Evolutionary conservation across 495 filamentous ascomycete species (phyloP).

Genomic region (Aeminium ludgeri): DNA sequence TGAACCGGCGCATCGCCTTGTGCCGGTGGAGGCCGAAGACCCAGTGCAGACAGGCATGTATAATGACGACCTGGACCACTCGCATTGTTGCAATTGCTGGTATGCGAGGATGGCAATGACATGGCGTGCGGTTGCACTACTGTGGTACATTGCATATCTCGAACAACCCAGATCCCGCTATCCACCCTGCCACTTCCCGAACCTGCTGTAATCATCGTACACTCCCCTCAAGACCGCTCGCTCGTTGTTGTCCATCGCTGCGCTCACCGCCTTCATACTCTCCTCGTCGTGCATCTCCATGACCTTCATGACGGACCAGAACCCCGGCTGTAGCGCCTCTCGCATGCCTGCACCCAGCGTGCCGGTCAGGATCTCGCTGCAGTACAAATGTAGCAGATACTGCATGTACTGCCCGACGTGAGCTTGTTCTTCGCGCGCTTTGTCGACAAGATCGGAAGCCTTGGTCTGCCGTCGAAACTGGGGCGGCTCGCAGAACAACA

Average conservation of each 20-base stretch:
- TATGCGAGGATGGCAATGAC: too few species aligned
- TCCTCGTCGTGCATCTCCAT: constrained; percentile 52
- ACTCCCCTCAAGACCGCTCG: constrained; percentile 56
- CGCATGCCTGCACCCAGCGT: constrained; percentile 42
- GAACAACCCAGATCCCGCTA: background rate
- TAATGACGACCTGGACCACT: too few species aligned
- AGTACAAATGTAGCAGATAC: constrained; percentile 54
- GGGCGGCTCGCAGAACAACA: constrained; percentile 62
- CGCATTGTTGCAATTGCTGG: too few species aligned
- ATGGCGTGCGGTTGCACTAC: too few species aligned
- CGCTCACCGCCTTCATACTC: constrained; percentile 46
- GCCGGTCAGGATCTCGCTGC: constrained; percentile 44
- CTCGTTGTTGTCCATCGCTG: constrained; percentile 48
- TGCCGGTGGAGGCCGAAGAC: too few species aligned
- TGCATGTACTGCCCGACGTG: constrained; percentile 62
- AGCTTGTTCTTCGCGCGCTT: constrained; percentile 56
- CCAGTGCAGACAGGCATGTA: too few species aligned
- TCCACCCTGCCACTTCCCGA: constrained; percentile 12
- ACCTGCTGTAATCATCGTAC: constrained; percentile 37
- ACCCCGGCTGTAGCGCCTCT: constrained; percentile 49
- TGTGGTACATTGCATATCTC: background rate
- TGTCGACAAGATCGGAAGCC: constrained; percentile 42
- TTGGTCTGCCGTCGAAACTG: constrained; percentile 44
- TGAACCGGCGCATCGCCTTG: too few species aligned
- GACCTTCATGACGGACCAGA: constrained; percentile 54